Evolutionary conservation across 441 rosid species (phyloP), one percentile per base, ranked within the genome.

Genomic region (Mallotus repandus): DNA sequence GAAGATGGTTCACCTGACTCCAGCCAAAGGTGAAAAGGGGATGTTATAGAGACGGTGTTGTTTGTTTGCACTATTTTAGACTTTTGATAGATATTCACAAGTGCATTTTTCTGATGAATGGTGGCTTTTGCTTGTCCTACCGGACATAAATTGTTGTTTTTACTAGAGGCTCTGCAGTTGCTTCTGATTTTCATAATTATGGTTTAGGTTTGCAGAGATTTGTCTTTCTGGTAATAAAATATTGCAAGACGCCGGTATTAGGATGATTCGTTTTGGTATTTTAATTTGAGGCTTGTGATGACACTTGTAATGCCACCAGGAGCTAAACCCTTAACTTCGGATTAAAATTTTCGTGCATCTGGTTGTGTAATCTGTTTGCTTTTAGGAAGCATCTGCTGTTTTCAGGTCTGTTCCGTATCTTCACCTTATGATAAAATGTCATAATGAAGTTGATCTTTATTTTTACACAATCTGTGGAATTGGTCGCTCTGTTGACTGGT

Each of bases 1-100:
- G 99, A 87, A 0, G 96, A 89, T 73, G 87, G 86, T 59, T 87
- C 93, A 22, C 92, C 93, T 2, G 92, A 86, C 56, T 86, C 83
- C 0, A 81, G 80, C 13, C 64, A 61, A 16, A 68, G 70, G 70
- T 86, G 81, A 83, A 76, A 18, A 53, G 22, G 25, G 63, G 45
- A 53, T 9, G 18, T 38, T 22, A 19, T 41, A 57, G 9, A 16
- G 50, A 18, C 11, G 8, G 19, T 43, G 35, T n/a, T 65, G n/a
- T 49, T 71, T 10, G 52, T 58, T 59, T 18, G 72, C 45, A 21
- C 38, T 35, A 66, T 48, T 43, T 52, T 22, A 4, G 25, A 22
- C 60, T 11, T 52, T 43, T 57, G 7, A 59, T 67, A 22, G 21
- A 46, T 19, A 15, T 67, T 60, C 29, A 64, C 25, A 57, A 19